Percentiles rank a stretch among this genome's conserved stretches.
phyloP scores from a whole-genome alignment of 129 eudicot species.

The Escallonia herrerae region DNA sequence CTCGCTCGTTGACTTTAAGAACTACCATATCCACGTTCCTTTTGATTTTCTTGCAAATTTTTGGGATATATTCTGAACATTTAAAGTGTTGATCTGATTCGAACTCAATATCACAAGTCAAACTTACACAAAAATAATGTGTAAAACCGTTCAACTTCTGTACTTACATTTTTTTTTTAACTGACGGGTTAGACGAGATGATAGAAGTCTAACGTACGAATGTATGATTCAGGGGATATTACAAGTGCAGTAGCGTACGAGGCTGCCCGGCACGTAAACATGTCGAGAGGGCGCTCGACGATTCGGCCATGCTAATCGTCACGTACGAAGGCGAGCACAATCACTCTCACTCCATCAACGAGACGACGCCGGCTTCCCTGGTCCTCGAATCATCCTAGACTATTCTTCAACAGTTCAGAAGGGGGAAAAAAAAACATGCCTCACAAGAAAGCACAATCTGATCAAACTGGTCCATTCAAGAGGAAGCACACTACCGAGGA shows the following conservation, averaged over 20 bases:
- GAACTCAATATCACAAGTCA: no score
- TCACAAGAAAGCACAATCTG: slow-evolving; percentile 9
- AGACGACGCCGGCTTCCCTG: slow-evolving; percentile 38
- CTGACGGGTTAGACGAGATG: not conserved
- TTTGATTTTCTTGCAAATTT: no score
- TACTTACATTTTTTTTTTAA: no score
- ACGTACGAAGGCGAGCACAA: slow-evolving; percentile 98
- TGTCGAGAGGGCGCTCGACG: slow-evolving; percentile 87
- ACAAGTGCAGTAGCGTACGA: slow-evolving; percentile 88
- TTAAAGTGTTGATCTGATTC: no score
- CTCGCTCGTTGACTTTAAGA: no score
- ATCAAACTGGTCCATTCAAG: slow-evolving; percentile 22
- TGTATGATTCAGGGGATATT: slow-evolving; percentile 67
- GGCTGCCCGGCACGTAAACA: slow-evolving; percentile 97
- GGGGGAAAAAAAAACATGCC: slow-evolving; percentile 8
- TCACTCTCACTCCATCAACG: slow-evolving; percentile 48
- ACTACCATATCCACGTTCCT: no score
- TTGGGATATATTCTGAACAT: no score
- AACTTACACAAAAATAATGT: no score
- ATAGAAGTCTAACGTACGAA: not conserved
- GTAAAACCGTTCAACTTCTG: no score
- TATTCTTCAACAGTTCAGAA: slow-evolving; percentile 8
- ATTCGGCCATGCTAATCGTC: slow-evolving; percentile 78
- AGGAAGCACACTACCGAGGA: not conserved
- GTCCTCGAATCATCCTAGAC: slow-evolving; percentile 76